Percentiles rank a stretch among this genome's conserved stretches.
Conservation (phyloP, 345 rosid genomes). For the Populus nigra region DNA sequence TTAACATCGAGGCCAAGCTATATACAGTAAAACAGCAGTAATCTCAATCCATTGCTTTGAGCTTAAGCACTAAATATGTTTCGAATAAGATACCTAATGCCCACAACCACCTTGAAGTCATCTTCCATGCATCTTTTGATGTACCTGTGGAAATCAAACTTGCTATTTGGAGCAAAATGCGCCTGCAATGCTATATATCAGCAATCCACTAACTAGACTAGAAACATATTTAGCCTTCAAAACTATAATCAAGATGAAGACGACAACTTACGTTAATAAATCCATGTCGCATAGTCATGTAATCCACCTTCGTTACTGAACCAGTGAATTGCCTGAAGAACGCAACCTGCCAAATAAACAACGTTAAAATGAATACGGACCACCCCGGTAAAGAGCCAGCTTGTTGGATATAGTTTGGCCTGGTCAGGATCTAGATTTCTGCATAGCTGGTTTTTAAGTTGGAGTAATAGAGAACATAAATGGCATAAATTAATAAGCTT, state of each 20-base stretch:
- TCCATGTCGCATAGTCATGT: slow-evolving; percentile 43
- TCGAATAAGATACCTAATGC: slow-evolving; percentile 40
- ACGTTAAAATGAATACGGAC: neutral
- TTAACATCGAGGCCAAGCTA: neutral
- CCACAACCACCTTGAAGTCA: slow-evolving; percentile 61
- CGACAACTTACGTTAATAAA: slow-evolving; percentile 36
- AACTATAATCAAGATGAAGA: neutral
- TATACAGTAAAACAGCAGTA: neutral
- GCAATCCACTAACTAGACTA: neutral
- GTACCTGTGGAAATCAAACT: slow-evolving; percentile 60
- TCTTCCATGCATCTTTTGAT: slow-evolving; percentile 64
- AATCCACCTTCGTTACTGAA: slow-evolving; percentile 46
- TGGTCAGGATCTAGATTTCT: too few relatives aligned
- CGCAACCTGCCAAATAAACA: slow-evolving; percentile 31
- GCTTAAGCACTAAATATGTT: neutral
- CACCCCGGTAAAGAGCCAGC: neutral
- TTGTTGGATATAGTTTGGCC: too few relatives aligned
- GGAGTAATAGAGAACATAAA: too few relatives aligned
- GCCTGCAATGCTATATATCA: slow-evolving; percentile 32
- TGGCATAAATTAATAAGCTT: slow-evolving; percentile 6
- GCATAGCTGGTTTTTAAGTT: too few relatives aligned
- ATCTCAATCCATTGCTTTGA: neutral
- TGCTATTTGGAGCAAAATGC: slow-evolving; percentile 45
- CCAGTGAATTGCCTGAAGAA: slow-evolving; percentile 44
- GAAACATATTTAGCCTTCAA: neutral